Percentiles rank a stretch among this genome's conserved stretches.
Evolutionary conservation across 371 early-diverging fungal species (phyloP).

Genomic region (Capniomyces stellatus): DNA sequence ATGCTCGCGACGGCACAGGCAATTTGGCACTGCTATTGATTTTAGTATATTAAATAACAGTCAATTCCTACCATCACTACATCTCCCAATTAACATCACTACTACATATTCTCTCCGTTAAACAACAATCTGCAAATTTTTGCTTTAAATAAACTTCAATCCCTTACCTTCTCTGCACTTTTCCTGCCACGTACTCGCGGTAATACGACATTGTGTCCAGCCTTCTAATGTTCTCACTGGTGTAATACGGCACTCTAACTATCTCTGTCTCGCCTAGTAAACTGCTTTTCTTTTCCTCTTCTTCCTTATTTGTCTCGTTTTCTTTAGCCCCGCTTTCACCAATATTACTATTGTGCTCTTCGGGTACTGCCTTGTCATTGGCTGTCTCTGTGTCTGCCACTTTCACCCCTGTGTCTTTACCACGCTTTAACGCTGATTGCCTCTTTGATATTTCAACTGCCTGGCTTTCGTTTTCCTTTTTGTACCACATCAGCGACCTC

Average conservation of each 20-base stretch:
- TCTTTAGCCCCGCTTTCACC: neutral
- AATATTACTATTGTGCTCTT: neutral
- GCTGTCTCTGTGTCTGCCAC: neutral
- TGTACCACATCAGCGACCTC: slow-evolving; percentile 19
- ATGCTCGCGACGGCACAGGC: slow-evolving; percentile 15
- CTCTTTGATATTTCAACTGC: slow-evolving; percentile 4
- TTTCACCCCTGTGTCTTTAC: neutral
- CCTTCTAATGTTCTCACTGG: neutral
- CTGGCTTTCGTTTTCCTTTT: slow-evolving; percentile 2
- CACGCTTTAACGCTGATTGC: neutral
- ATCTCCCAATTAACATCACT: neutral
- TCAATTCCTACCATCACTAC: no score
- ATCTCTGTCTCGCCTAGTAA: neutral
- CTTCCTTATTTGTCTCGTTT: neutral
- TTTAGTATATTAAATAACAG: slow-evolving; percentile 1
- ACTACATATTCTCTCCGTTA: neutral
- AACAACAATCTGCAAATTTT: slow-evolving; percentile 11
- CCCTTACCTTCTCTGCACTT: neutral
- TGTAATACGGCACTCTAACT: neutral
- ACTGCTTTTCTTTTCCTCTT: neutral
- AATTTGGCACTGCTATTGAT: slow-evolving; percentile 11
- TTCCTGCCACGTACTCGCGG: neutral
- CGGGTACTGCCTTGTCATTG: neutral
- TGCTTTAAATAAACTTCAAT: slow-evolving; percentile 9
- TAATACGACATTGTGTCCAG: neutral